These are phyloP conservation scores for Metschnikowia anglica DNA, from an alignment of 805 yeast species.

Conservation along the genomic window DNA sequence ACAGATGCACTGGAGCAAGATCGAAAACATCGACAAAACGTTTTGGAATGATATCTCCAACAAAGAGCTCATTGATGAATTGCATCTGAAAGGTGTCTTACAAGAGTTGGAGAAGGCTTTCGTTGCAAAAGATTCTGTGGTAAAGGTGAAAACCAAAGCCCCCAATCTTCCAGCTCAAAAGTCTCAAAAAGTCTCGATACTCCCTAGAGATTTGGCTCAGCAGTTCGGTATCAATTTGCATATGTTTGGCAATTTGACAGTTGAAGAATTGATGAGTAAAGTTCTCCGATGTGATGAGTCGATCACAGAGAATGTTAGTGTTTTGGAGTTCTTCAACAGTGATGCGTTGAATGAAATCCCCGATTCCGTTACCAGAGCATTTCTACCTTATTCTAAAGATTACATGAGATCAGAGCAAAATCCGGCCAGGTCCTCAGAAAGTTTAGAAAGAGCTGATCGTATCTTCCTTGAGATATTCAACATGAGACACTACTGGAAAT, in stretches of 20 bases:
- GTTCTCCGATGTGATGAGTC: slow-evolving; percentile 61
- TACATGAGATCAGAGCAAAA: slow-evolving; percentile 23
- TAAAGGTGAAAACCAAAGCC: slow-evolving; percentile 35
- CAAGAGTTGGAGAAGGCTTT: slow-evolving; percentile 82
- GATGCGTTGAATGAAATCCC: slow-evolving; percentile 65
- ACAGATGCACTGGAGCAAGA: slow-evolving; percentile 95
- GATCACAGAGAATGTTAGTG: slow-evolving; percentile 52
- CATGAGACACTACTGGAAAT: slow-evolving; percentile 68
- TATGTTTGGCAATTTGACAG: slow-evolving; percentile 52
- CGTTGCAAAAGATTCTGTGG: slow-evolving; percentile 67
- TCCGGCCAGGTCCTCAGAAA: slow-evolving; percentile 24
- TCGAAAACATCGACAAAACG: slow-evolving; percentile 79
- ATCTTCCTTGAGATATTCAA: slow-evolving; percentile 68
- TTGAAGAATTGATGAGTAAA: slow-evolving; percentile 52
- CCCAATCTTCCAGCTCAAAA: slow-evolving; percentile 4
- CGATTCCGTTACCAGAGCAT: slow-evolving; percentile 51
- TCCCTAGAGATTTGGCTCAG: slow-evolving; percentile 77
- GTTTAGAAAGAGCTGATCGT: slow-evolving; percentile 67
- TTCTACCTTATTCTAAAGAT: slow-evolving; percentile 64
- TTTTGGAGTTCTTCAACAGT: slow-evolving; percentile 67
- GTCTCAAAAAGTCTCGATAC: slow-evolving; percentile 57
- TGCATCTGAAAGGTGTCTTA: slow-evolving; percentile 75
- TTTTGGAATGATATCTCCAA: slow-evolving; percentile 78
- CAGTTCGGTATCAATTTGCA: slow-evolving; percentile 80
- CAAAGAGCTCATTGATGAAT: slow-evolving; percentile 55